Conservation (phyloP, 169 alveolate genomes). For the Cyclospora cayetanensis region DNA sequence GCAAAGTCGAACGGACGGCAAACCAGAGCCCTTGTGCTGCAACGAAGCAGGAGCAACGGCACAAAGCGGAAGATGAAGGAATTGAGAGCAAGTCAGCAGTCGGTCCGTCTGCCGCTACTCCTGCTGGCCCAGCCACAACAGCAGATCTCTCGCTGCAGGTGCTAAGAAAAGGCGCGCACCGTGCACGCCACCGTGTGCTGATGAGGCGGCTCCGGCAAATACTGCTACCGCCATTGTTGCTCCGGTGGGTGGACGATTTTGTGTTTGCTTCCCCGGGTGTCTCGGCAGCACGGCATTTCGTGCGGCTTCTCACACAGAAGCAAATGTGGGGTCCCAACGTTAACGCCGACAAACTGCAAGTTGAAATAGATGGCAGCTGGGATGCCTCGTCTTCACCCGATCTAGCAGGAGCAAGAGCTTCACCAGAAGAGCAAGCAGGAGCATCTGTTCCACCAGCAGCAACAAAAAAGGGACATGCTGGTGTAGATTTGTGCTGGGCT, state of each 20-base stretch:
- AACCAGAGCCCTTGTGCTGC: not conserved
- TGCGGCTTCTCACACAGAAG: constrained; percentile 26
- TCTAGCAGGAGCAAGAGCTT: not conserved
- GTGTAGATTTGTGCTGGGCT: not conserved
- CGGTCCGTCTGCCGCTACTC: not conserved
- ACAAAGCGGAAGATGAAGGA: not conserved
- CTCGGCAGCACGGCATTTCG: not conserved
- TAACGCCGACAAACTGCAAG: constrained; percentile 16
- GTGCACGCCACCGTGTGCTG: not conserved
- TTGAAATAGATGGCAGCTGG: not conserved
- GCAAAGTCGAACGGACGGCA: too few species aligned
- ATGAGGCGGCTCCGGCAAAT: not conserved
- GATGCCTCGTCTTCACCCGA: not conserved
- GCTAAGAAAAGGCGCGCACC: not conserved
- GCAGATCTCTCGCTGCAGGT: not conserved
- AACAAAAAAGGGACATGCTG: not conserved
- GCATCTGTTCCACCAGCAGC: not conserved
- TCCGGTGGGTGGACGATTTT: constrained; percentile 69
- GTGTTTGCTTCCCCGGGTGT: constrained; percentile 23
- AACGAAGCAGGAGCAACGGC: constrained; percentile 26
- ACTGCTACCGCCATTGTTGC: constrained; percentile 40
- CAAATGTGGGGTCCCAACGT: constrained; percentile 46
- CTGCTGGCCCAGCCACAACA: not conserved
- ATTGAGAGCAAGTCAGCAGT: not conserved
- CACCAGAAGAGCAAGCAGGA: not conserved